phyloP scores from a whole-genome alignment of 164 flowering plant species.

The Saururus chinensis region DNA sequence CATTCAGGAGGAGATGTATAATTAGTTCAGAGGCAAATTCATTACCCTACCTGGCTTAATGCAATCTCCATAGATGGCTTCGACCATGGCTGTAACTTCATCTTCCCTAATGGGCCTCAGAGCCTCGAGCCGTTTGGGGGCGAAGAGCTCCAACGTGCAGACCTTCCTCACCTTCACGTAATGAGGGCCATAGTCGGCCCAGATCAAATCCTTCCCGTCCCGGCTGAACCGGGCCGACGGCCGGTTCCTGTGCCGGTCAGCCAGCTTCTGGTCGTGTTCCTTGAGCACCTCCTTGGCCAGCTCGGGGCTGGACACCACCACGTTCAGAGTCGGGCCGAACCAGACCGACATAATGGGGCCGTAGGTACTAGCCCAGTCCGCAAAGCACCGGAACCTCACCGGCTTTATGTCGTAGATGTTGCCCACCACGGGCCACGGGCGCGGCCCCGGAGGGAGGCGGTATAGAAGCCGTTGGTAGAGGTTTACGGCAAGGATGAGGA shows the following conservation, averaged over 20 bases:
- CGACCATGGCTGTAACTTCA: constrained; percentile 58
- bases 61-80: constrained; percentile 33
- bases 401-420: constrained; percentile 45
- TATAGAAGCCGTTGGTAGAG: constrained; percentile 22
- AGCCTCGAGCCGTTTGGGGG: constrained; percentile 42
- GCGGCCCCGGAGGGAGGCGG: constrained; percentile 55
- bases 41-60: constrained; percentile 27
- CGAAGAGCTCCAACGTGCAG: constrained; percentile 42
- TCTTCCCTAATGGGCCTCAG: constrained; percentile 53
- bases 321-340: constrained; percentile 38
- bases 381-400: constrained; percentile 40
- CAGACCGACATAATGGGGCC: constrained; percentile 47
- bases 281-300: constrained; percentile 42
- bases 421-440: constrained; percentile 46
- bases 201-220: constrained; percentile 41
- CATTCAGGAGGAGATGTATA: not conserved
- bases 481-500: constrained; percentile 11
- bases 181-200: constrained; percentile 60
- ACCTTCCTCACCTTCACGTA: constrained; percentile 48
- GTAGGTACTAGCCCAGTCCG: constrained; percentile 36
- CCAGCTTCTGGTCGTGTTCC: constrained; percentile 42
- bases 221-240: constrained; percentile 33
- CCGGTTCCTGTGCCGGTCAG: constrained; percentile 31
- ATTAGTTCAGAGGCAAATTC: not conserved
- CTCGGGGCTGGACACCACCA: constrained; percentile 29